Percentiles rank a stretch among this genome's conserved stretches.
These are phyloP conservation scores for Pigoraptor vietnamica DNA, from an alignment of 78 protist species.

Conservation along the genomic window DNA sequence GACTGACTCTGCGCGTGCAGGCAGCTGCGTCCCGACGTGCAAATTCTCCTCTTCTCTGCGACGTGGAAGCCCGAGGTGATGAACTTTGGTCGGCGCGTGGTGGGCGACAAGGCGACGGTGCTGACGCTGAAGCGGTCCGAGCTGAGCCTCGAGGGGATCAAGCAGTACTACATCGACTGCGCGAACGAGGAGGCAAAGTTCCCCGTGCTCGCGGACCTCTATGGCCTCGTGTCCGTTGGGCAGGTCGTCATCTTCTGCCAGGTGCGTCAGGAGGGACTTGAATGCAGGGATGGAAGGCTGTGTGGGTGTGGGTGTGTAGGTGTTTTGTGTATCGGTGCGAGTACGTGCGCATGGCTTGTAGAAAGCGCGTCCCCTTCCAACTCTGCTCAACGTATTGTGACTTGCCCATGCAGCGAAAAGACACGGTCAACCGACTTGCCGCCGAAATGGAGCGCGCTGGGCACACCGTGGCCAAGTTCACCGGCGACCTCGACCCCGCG, in stretches of 20 bases:
- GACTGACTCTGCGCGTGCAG: too few species aligned
- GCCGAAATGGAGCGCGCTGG: background rate
- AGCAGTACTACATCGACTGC: slow-evolving; percentile 67
- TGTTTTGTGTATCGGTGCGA: too few species aligned
- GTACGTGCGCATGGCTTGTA: too few species aligned
- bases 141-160: slow-evolving; percentile 72
- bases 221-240: slow-evolving; percentile 57
- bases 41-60: slow-evolving; percentile 63
- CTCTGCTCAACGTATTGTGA: background rate
- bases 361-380: too few species aligned
- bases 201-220: slow-evolving; percentile 63
- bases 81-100: background rate
- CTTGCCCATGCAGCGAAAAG: background rate
- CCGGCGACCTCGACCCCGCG: background rate
- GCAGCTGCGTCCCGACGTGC: background rate
- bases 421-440: background rate
- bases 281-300: background rate
- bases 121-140: slow-evolving; percentile 59
- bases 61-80: slow-evolving; percentile 52
- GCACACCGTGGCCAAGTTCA: background rate
- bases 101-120: slow-evolving; percentile 54
- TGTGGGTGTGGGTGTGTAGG: background rate
- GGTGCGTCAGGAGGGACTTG: background rate
- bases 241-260: slow-evolving; percentile 77
- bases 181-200: slow-evolving; percentile 41